A percentile compares a stretch with the other conserved stretches of the same genome.
phyloP scores from a whole-genome alignment of 371 early-diverging fungal species.

The Mycotypha africana region DNA sequence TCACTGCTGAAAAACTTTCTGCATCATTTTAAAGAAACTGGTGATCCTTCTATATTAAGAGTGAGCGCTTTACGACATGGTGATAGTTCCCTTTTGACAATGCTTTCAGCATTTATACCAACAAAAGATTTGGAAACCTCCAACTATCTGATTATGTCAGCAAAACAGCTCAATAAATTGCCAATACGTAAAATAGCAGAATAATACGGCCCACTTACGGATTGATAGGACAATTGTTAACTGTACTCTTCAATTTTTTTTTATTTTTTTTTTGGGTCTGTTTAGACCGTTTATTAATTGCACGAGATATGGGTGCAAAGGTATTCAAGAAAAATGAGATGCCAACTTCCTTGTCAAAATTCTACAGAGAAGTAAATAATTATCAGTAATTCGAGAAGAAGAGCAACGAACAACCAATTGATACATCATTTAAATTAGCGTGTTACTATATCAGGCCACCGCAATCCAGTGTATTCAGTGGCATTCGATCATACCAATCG shows the following conservation, averaged over 20 bases:
- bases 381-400: too few species aligned
- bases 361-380: conserved; percentile 32
- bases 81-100: conserved; percentile 34
- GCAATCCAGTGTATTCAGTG: conserved; percentile 67
- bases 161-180: conserved; percentile 12
- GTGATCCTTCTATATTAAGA: conserved; percentile 24
- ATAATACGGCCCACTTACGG: too few species aligned
- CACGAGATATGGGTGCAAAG: conserved; percentile 24
- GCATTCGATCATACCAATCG: conserved; percentile 71
- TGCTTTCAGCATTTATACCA: conserved; percentile 34
- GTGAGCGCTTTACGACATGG: conserved; percentile 36
- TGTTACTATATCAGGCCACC: conserved; percentile 72
- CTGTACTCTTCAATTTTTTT: too few species aligned
- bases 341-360: conserved; percentile 21
- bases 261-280: too few species aligned
- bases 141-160: conserved; percentile 24
- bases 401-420: neutral
- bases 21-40: conserved; percentile 28
- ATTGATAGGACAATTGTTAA: too few species aligned
- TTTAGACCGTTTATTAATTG: conserved; percentile 27
- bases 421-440: conserved; percentile 28
- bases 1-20: conserved; percentile 21
- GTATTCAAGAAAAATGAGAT: conserved; percentile 16
- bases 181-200: conserved; percentile 27
- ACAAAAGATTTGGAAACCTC: conserved; percentile 10